Conservation (phyloP, 208 protist genomes). For the Crithidia brevicula region DNA sequence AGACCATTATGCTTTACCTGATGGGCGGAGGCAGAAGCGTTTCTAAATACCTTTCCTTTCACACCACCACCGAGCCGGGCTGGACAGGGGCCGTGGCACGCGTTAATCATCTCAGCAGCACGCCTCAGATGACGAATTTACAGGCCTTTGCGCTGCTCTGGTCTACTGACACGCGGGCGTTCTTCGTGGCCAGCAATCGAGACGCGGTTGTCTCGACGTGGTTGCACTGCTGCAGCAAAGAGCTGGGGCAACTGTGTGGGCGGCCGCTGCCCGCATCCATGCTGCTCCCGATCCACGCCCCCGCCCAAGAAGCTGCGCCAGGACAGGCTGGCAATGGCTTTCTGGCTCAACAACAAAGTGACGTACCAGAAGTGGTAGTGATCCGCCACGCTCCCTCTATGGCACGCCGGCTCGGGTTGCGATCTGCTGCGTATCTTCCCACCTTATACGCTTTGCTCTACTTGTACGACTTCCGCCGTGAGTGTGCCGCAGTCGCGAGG, state of each 20-base stretch:
- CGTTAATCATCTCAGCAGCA: neutral
- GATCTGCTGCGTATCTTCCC: slow-evolving; percentile 18
- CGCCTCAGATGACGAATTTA: neutral
- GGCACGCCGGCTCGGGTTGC: slow-evolving; percentile 19
- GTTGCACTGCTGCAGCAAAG: neutral
- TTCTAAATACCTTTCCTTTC: neutral
- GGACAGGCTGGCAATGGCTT: too few relatives aligned
- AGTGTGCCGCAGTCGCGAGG: too few relatives aligned
- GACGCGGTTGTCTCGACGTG: slow-evolving; percentile 6
- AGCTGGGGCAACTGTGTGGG: slow-evolving; percentile 6
- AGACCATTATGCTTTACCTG: slow-evolving; percentile 14
- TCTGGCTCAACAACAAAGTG: too few relatives aligned
- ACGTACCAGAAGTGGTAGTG: neutral
- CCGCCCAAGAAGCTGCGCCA: neutral
- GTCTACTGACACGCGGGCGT: slow-evolving; percentile 19
- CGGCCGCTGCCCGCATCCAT: neutral
- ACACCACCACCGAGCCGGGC: slow-evolving; percentile 2
- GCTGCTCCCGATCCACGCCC: neutral
- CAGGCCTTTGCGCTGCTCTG: slow-evolving; percentile 19
- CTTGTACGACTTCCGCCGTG: slow-evolving; percentile 1
- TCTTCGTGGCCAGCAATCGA: slow-evolving; percentile 1
- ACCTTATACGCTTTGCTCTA: slow-evolving; percentile 18
- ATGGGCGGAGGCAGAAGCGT: neutral
- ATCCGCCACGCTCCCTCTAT: slow-evolving; percentile 18
- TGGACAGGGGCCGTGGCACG: slow-evolving; percentile 17